These are phyloP conservation scores for Schizosaccharomyces osmophilus DNA, from an alignment of 805 yeast genomes.

Conservation along the genomic window DNA sequence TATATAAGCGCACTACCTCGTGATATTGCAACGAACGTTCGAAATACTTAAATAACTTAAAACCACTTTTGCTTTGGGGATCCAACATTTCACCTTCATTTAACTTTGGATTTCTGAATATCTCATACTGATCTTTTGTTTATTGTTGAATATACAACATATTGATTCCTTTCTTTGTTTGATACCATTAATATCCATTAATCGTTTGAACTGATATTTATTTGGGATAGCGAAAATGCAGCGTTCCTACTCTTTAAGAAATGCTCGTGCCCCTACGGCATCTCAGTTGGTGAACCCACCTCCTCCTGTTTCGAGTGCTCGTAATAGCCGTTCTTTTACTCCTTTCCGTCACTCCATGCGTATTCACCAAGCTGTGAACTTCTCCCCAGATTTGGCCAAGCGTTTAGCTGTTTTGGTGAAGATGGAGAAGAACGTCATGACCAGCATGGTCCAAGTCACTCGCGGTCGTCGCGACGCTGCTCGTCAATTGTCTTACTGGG, in stretches of 20 bases:
- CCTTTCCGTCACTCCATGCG: slow-evolving; percentile 23
- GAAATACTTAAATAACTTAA: too few species aligned
- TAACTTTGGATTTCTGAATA: too few species aligned
- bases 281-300: slow-evolving; percentile 82
- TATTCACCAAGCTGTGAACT: slow-evolving; percentile 20
- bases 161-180: neutral
- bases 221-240: slow-evolving; percentile 33
- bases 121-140: too few species aligned
- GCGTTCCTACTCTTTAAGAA: slow-evolving; percentile 93
- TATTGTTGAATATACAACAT: neutral
- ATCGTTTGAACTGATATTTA: neutral
- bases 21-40: too few species aligned
- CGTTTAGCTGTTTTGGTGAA: slow-evolving; percentile 77
- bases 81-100: too few species aligned
- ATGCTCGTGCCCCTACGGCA: slow-evolving; percentile 90
- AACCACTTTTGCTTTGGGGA: too few species aligned
- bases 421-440: slow-evolving; percentile 88
- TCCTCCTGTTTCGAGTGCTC: slow-evolving; percentile 83
- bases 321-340: slow-evolving; percentile 61
- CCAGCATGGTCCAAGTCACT: slow-evolving; percentile 79
- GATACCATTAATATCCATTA: neutral
- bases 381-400: slow-evolving; percentile 71
- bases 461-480: slow-evolving; percentile 90
- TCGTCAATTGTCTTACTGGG: slow-evolving; percentile 91
- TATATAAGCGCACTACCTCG: too few species aligned